These are phyloP conservation scores for Begonia masoniana DNA, from an alignment of 306 rosid genomes.

Conservation along the genomic window DNA sequence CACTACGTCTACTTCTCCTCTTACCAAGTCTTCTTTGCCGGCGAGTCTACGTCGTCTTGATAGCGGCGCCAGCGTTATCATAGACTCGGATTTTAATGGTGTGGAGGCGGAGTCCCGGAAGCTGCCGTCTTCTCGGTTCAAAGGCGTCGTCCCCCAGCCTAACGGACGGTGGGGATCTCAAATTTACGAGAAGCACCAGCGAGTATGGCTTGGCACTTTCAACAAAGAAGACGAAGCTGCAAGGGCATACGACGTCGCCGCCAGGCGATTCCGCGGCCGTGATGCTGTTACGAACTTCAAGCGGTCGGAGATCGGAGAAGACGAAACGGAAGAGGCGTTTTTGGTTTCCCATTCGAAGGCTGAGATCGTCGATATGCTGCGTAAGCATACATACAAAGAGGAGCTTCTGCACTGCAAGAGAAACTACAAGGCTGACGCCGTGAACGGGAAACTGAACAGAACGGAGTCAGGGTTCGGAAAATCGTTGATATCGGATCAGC, in stretches of 20 bases:
- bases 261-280: slow-evolving; percentile 20
- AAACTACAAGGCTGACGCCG: neutral
- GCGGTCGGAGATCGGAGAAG: neutral
- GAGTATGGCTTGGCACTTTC: slow-evolving; percentile 40
- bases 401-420: slow-evolving; percentile 24
- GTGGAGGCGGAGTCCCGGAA: slow-evolving; percentile 15
- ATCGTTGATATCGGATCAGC: neutral
- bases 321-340: slow-evolving; percentile 10
- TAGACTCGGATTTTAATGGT: slow-evolving; percentile 29
- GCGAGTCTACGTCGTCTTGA: slow-evolving; percentile 46
- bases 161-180: slow-evolving; percentile 43
- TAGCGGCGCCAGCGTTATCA: slow-evolving; percentile 48
- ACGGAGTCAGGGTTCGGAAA: neutral
- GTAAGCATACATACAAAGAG: slow-evolving; percentile 22
- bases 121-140: slow-evolving; percentile 24
- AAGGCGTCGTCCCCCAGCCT: slow-evolving; percentile 36
- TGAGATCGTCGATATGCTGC: slow-evolving; percentile 37
- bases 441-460: neutral
- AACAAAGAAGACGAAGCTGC: slow-evolving; percentile 27
- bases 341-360: slow-evolving; percentile 28
- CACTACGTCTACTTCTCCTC: slow-evolving; percentile 31
- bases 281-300: slow-evolving; percentile 19
- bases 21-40: slow-evolving; percentile 4
- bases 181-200: slow-evolving; percentile 30
- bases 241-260: slow-evolving; percentile 31